A percentile compares a stretch with the other conserved stretches of the same genome.
phyloP scores from a whole-genome alignment of 2,329 filamentous ascomycete species.

The Diplodia intermedia region DNA sequence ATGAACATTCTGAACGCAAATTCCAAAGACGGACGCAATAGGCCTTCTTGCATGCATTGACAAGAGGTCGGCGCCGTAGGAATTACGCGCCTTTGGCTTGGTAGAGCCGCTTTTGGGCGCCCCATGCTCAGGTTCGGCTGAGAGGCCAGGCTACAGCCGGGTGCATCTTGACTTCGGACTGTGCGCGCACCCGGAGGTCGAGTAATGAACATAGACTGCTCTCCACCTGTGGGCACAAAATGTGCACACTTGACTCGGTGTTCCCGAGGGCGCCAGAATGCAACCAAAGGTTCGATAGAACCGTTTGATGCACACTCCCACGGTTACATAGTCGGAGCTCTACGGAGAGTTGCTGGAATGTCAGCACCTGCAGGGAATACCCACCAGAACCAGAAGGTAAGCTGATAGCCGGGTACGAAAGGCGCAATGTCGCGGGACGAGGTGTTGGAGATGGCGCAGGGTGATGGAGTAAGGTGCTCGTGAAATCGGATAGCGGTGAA shows the following conservation, averaged over 20 bases:
- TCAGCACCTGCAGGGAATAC: constrained; percentile 5
- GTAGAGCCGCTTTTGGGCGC: background rate
- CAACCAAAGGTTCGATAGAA: background rate
- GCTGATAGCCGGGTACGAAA: background rate
- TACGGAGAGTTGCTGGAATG: background rate
- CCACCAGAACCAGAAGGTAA: background rate
- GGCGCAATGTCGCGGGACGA: background rate
- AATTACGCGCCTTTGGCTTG: background rate
- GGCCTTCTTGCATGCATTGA: background rate
- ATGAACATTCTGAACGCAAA: background rate
- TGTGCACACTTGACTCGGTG: background rate
- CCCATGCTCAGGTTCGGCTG: background rate
- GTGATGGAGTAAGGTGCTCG: constrained; percentile 1
- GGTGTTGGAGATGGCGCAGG: background rate
- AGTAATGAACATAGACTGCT: background rate
- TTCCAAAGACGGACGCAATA: background rate
- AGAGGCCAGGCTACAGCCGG: background rate
- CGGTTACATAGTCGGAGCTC: background rate
- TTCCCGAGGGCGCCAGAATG: no score
- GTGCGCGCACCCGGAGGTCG: background rate
- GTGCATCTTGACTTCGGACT: background rate
- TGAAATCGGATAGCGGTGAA: background rate
- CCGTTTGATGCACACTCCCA: background rate
- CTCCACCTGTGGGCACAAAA: background rate
- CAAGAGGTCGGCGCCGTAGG: background rate